These are phyloP conservation scores for Sordariomycetes sp. DNA, from an alignment of 2,329 filamentous ascomycete species.

Conservation along the genomic window DNA sequence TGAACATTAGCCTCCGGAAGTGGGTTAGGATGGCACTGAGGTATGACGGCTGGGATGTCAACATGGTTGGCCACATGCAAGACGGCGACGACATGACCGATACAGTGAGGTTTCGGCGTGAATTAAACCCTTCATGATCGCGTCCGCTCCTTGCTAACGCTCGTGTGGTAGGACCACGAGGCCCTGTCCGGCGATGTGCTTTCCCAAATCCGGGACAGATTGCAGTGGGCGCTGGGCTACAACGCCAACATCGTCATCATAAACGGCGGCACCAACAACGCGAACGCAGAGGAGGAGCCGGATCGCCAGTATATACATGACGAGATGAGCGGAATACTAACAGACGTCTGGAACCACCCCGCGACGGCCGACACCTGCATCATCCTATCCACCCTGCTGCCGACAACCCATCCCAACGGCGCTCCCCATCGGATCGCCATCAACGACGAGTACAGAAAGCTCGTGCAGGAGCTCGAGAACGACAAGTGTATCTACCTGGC, in stretches of 20 bases:
- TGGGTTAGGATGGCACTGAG: constrained; percentile 16
- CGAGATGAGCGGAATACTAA: constrained; percentile 9
- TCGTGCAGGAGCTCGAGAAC: constrained; percentile 10
- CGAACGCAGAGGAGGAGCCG: constrained; percentile 3
- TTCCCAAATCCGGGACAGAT: background rate
- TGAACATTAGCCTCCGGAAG: constrained; percentile 16
- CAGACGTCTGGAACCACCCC: constrained; percentile 5
- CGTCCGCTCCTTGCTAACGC: background rate
- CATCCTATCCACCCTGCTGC: constrained; percentile 11
- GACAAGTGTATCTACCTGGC: constrained; percentile 6
- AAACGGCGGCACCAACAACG: constrained; percentile 13
- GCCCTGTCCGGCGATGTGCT: background rate
- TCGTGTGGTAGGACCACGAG: constrained; percentile 1
- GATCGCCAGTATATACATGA: constrained; percentile 6
- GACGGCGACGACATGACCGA: constrained; percentile 24
- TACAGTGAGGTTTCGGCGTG: background rate
- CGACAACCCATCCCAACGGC: constrained; percentile 12
- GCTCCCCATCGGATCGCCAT: constrained; percentile 18
- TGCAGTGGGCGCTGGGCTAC: background rate
- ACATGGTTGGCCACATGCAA: constrained; percentile 28
- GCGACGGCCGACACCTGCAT: constrained; percentile 7
- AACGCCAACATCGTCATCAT: constrained; percentile 12
- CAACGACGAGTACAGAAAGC: constrained; percentile 19
- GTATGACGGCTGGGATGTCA: constrained; percentile 16
- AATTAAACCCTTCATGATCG: background rate